These are phyloP conservation scores for Phaseolus lunatus DNA, from an alignment of 306 rosid species.

Conservation along the genomic window DNA sequence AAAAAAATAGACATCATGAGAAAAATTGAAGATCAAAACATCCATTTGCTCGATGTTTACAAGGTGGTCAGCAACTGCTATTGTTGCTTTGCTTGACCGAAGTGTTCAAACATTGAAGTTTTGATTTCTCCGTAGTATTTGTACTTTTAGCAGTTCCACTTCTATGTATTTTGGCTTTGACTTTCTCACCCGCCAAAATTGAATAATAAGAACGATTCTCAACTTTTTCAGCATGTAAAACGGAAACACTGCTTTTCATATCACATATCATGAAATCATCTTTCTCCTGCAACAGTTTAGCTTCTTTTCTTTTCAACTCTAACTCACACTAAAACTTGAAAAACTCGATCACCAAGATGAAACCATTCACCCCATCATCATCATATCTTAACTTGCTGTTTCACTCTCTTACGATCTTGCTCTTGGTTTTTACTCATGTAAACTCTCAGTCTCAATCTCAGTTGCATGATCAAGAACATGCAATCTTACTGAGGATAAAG, in stretches of 20 bases:
- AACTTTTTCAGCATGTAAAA: neutral
- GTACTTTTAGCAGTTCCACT: neutral
- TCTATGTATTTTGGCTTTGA: neutral
- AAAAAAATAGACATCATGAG: neutral
- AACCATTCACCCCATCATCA: neutral
- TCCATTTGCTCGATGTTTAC: neutral
- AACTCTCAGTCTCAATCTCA: conserved; percentile 60
- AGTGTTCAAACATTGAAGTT: neutral
- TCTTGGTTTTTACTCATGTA: conserved; percentile 42
- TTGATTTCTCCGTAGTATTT: neutral
- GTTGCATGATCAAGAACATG: conserved; percentile 57
- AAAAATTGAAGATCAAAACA: neutral
- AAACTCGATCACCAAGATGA: conserved; percentile 46
- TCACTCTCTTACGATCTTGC: conserved; percentile 33
- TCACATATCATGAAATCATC: conserved; percentile 14
- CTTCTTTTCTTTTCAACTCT: neutral
- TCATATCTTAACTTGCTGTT: neutral
- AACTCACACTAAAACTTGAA: conserved; percentile 3
- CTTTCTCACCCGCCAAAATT: conserved; percentile 34
- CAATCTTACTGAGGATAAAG: conserved; percentile 54
- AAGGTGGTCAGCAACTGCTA: neutral
- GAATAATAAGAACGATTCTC: conserved; percentile 39
- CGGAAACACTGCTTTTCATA: neutral
- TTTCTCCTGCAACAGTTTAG: neutral
- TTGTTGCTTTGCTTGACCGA: neutral